Base-by-base conservation (phyloP, 2,329 filamentous ascomycete species). In the Mariannaea sp. region DNA sequence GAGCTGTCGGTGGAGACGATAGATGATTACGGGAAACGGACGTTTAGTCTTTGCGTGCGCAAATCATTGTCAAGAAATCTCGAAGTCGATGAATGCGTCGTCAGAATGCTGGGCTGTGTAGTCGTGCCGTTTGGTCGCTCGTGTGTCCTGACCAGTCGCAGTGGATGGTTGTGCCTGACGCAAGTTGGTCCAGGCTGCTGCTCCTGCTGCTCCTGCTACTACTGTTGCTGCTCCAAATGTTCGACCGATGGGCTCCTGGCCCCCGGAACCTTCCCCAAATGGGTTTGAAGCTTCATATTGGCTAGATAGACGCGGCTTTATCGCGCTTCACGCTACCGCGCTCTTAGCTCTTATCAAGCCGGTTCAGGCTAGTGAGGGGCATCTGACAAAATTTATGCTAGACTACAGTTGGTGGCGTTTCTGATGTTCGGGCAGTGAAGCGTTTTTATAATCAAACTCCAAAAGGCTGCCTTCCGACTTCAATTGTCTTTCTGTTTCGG, bases 351-450 rank as follows among this genome's bases (percentile, higher is more conserved):
- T 66, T 65, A 68, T 68, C 66, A 47, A 45, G 46, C 68, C 56
- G 54, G 70, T 67, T 30, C 1, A 60, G 71, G 49, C 57, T 76
- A 76, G 73, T 71, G 74, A 72, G 74, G 74, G 74, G 73, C 70
- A 71, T 47, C 33, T 60, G 60, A 49, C 64, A 71, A 71, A 74
- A 73, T 71, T 68, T 71, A 70, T 61, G 42, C 36, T 35, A 12
- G 26, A 39, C 47, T 26, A 16, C 19, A 46, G 50, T 29, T 19
- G 24, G 36, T 22, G 7, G 27, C 20, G 13, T 44, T 22, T n/a
- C 12, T 9, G 49, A 47, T 62, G 50, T 58, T 49, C 59, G 53
- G 43, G 47, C 39, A n/a, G 26, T 7, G 12, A 51, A 43, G 54
- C 51, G 50, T 50, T 60, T 58, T n/a, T n/a, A n/a, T n/a, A n/a